A percentile compares a stretch with the other conserved stretches of the same genome.
Conservation (phyloP, 306 rosid genomes). For the Trifolium fragiferum region DNA sequence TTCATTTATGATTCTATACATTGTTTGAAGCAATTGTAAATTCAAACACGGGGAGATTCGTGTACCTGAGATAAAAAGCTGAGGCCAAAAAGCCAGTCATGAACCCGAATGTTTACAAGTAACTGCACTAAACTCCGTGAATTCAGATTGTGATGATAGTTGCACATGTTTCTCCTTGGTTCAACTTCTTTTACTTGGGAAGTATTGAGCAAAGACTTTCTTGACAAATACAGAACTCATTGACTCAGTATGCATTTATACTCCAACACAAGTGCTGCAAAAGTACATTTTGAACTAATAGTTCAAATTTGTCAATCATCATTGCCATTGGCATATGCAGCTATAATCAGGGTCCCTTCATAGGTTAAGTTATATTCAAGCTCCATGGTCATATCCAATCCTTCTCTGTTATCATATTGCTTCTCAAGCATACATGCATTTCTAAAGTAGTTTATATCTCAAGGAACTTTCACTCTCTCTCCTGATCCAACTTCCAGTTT, state of each 20-base stretch:
- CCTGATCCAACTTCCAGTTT: conserved; percentile 68
- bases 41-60: not conserved
- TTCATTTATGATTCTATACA: conserved; percentile 24
- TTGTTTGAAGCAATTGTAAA: not conserved
- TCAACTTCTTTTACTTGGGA: not conserved
- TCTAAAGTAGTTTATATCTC: conserved; percentile 23
- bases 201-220: not conserved
- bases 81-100: not conserved
- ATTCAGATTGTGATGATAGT: not conserved
- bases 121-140: not conserved
- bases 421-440: not conserved
- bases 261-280: not conserved
- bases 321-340: conserved; percentile 3
- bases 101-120: conserved; percentile 1
- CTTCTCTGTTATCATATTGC: conserved; percentile 13
- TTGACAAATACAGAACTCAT: not conserved
- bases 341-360: conserved; percentile 9
- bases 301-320: not conserved
- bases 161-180: conserved; percentile 28
- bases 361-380: conserved; percentile 13
- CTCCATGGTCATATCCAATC: not conserved
- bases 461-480: conserved; percentile 45
- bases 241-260: not conserved
- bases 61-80: not conserved
- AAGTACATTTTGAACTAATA: conserved; percentile 5